Percentiles rank a stretch among this genome's conserved stretches.
Conservation (phyloP, 768 basidiomycete species). For the Tremella fuciformis region DNA sequence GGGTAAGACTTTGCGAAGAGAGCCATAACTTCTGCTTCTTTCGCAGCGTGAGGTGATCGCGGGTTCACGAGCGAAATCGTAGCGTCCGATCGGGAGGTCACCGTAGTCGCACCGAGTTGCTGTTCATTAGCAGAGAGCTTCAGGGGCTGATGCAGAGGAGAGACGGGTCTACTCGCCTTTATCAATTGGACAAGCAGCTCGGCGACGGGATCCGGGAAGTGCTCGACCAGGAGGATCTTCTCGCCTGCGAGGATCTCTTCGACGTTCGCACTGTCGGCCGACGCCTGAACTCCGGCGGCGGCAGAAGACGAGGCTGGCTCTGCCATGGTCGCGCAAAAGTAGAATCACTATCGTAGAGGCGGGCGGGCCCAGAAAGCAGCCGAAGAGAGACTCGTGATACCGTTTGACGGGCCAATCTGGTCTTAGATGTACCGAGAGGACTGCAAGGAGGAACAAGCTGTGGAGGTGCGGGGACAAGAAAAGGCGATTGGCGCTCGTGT, state of each 20-base stretch:
- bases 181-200: constrained; percentile 3
- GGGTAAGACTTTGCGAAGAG: constrained; percentile 14
- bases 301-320: too few relatives aligned
- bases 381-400: too few relatives aligned
- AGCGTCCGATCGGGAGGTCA: constrained; percentile 11
- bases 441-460: too few relatives aligned
- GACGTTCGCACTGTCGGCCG: neutral
- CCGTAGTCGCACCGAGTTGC: constrained; percentile 14
- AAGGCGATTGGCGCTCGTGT: too few relatives aligned
- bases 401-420: too few relatives aligned
- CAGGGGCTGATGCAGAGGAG: too few relatives aligned
- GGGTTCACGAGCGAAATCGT: constrained; percentile 30
- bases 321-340: too few relatives aligned
- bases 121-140: neutral
- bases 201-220: constrained; percentile 15
- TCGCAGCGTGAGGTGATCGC: constrained; percentile 3
- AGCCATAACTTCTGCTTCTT: constrained; percentile 13
- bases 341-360: too few relatives aligned
- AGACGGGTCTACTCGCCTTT: constrained; percentile 16
- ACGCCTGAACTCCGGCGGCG: too few relatives aligned
- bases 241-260: constrained; percentile 12
- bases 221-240: constrained; percentile 22
- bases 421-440: too few relatives aligned
- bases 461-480: too few relatives aligned
- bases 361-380: too few relatives aligned